Evolutionary conservation across 2,329 filamentous ascomycete species (phyloP), one percentile per base, ranked within the genome.

Genomic region (Gliomastix tumulicola): DNA sequence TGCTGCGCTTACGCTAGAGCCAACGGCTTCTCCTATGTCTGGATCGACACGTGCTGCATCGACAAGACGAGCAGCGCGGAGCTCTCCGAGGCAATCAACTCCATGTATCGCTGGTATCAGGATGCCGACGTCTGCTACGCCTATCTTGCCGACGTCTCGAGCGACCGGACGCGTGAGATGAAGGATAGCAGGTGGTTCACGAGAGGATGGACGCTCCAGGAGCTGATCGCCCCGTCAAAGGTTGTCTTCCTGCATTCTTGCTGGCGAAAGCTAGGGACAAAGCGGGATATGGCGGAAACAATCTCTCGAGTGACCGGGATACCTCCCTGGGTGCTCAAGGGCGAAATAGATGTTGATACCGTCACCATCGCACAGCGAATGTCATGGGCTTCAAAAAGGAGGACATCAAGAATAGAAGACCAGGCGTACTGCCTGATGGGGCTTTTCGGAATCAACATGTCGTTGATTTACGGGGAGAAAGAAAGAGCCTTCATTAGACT

Each of bases 151-250:
- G 45, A 48, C 28, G 9, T 19, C n/a, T 15, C 18, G 6, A 12
- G 10, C 31, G 38, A 15, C 21, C 8, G 8, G 28, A 16, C 15
- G 12, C 9, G 8, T 10, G 10, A 21, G 21, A 12, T 12, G 10
- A 20, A 17, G 31, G 16, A 11, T 7, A 19, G 31, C 10, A 9
- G 31, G 9, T 60, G 56, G 55, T 59, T 58, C 34, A 51, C 45
- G 5, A 43, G 69, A 73, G 55, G 56, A 12, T 73, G 76, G 48
- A 84, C 79, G 0, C 59, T 82, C 41, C 82, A 82, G 50, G 77
- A 86, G 54, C 79, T 82, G 0, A 68, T 86, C 9, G 82, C 57
- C 0, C 55, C 55, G 0, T 19, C 16, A 2, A 36, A 41, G 2
- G 20, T 58, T 1, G 21, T 39, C 5, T 62, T 63, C 39, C 60